Conservation (phyloP, 805 yeast species). For the Myxozyma udenii region DNA sequence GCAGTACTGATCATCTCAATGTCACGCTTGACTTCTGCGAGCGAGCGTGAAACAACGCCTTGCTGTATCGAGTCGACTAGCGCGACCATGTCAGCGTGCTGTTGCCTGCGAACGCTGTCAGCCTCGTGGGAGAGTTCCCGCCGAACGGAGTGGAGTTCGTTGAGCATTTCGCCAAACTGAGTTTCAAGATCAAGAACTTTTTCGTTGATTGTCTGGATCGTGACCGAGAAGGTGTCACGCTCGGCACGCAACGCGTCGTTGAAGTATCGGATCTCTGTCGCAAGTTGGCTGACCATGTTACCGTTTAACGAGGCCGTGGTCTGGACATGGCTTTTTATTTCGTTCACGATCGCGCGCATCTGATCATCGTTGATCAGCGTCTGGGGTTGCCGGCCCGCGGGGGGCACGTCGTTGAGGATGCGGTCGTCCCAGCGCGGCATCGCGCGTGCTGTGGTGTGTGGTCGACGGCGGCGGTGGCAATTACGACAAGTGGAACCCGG, state of each 20-base stretch:
- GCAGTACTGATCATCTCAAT: conserved; percentile 17
- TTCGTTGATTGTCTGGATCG: conserved; percentile 3
- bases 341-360: conserved; percentile 12
- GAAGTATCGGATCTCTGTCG: conserved; percentile 15
- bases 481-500: background rate
- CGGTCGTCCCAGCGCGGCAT: conserved; percentile 26
- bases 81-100: background rate
- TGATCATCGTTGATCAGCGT: conserved; percentile 18
- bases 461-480: too few relatives aligned
- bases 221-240: conserved; percentile 6
- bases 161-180: conserved; percentile 9
- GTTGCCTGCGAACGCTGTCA: conserved; percentile 6
- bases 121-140: conserved; percentile 7
- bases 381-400: background rate
- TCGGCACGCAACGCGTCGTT: conserved; percentile 13
- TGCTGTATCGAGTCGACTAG: conserved; percentile 10
- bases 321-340: conserved; percentile 13
- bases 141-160: conserved; percentile 10
- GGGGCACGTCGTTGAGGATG: conserved; percentile 15
- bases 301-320: conserved; percentile 8
- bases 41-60: conserved; percentile 2
- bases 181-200: conserved; percentile 14
- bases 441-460: background rate
- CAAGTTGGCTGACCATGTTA: conserved; percentile 10
- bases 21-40: conserved; percentile 21